Conservation (phyloP, 2,329 filamentous ascomycete genomes). For the Incumbomyces lentus region DNA sequence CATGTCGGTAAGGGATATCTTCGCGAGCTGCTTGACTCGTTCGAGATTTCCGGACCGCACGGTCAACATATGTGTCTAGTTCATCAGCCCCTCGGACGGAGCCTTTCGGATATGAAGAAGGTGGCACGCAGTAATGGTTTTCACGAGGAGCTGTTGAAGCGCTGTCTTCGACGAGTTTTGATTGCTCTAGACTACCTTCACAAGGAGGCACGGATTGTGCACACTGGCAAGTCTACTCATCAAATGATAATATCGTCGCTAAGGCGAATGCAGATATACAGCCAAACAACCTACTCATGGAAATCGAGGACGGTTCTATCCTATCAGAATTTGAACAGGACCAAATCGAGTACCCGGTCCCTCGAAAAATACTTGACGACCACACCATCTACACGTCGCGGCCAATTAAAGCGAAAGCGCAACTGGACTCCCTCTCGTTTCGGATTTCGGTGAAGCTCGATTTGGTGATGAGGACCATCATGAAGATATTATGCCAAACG, state of each 20-base stretch:
- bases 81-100: constrained; percentile 20
- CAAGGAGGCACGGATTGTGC: constrained; percentile 11
- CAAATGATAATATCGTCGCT: no score
- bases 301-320: constrained; percentile 20
- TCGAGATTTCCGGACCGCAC: constrained; percentile 24
- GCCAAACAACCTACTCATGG: not conserved
- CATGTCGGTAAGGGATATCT: constrained; percentile 26
- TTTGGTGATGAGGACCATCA: constrained; percentile 17
- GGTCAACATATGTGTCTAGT: constrained; percentile 29
- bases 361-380: constrained; percentile 23
- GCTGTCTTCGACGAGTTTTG: no score
- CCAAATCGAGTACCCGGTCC: constrained; percentile 7
- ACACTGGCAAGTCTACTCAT: no score
- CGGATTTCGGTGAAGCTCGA: constrained; percentile 23
- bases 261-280: not conserved
- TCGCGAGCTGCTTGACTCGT: constrained; percentile 26
- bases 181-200: constrained; percentile 24
- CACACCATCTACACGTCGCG: constrained; percentile 23
- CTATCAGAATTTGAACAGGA: constrained; percentile 20
- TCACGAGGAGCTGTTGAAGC: not conserved
- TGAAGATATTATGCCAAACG: constrained; percentile 21
- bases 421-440: constrained; percentile 20
- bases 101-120: constrained; percentile 9
- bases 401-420: constrained; percentile 7
- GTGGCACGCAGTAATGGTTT: no score